A percentile compares a stretch with the other conserved stretches of the same genome.
phyloP scores from a whole-genome alignment of 2,329 filamentous ascomycete species.

The Stagonosporopsis vannaccii region DNA sequence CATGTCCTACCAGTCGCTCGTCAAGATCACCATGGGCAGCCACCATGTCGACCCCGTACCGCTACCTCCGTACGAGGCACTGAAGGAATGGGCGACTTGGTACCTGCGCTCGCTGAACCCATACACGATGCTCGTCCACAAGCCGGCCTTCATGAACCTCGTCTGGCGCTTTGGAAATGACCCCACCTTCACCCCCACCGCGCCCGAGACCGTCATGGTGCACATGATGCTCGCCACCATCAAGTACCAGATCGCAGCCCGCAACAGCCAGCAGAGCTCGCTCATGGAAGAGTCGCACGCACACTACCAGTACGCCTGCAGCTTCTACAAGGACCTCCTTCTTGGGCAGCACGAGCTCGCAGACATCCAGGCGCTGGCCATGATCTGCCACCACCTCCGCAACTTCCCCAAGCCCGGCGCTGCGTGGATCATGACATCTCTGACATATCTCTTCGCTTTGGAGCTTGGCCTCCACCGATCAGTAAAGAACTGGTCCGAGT shows the following conservation, averaged over 20 bases:
- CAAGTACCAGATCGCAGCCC: conserved; percentile 76
- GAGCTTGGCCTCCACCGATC: conserved; percentile 79
- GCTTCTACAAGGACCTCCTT: conserved; percentile 71
- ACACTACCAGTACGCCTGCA: conserved; percentile 79
- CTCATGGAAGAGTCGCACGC: conserved; percentile 72
- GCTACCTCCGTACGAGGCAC: conserved; percentile 69
- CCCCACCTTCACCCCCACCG: conserved; percentile 65
- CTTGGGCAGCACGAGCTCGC: conserved; percentile 67
- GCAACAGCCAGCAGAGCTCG: conserved; percentile 62
- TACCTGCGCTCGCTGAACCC: conserved; percentile 76
- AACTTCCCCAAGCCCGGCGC: conserved; percentile 81
- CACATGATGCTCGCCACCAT: conserved; percentile 84
- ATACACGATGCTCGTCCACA: conserved; percentile 79
- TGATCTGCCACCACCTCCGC: conserved; percentile 76
- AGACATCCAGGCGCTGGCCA: conserved; percentile 74
- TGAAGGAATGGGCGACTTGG: conserved; percentile 74
- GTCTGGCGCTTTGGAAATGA: conserved; percentile 80
- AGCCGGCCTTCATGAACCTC: conserved; percentile 73
- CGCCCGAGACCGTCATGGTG: conserved; percentile 72
- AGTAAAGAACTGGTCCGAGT: conserved; percentile 64
- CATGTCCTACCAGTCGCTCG: conserved; percentile 75
- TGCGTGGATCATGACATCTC: conserved; percentile 71
- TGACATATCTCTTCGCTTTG: conserved; percentile 72
- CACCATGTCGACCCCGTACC: conserved; percentile 63
- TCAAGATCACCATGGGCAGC: conserved; percentile 68